Conservation (phyloP, 2,329 filamentous ascomycete genomes). For the Zelopaecilomyces penicillatus region DNA sequence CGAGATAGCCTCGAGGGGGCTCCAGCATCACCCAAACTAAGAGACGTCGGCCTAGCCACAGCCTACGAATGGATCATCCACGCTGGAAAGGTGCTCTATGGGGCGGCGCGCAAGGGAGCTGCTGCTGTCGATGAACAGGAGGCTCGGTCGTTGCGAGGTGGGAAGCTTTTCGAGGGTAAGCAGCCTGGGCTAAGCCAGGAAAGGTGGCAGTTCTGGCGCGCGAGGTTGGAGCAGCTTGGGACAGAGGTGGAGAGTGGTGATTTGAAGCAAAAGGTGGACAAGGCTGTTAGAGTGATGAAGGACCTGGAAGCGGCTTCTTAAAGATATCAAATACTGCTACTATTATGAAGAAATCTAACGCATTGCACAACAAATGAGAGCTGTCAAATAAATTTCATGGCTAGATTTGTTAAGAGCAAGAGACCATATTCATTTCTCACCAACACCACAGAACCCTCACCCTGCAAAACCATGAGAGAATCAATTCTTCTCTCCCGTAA, state of each 20-base stretch:
- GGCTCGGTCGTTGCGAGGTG: constrained; percentile 13
- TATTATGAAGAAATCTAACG: too few species aligned
- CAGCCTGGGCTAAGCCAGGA: constrained; percentile 16
- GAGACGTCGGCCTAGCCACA: constrained; percentile 14
- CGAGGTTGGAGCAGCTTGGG: constrained; percentile 17
- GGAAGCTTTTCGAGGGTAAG: constrained; percentile 12
- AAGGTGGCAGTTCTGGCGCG: constrained; percentile 24
- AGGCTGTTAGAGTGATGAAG: constrained; percentile 15
- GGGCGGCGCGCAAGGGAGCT: constrained; percentile 7
- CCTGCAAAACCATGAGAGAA: too few species aligned
- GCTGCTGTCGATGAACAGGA: constrained; percentile 14
- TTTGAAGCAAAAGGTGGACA: constrained; percentile 14
- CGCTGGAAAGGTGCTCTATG: constrained; percentile 18
- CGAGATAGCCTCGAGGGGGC: constrained; percentile 22
- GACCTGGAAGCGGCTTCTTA: constrained; percentile 9
- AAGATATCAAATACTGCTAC: too few species aligned
- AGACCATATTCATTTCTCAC: too few species aligned
- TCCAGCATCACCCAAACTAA: constrained; percentile 8
- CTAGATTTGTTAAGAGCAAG: too few species aligned
- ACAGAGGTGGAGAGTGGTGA: constrained; percentile 10
- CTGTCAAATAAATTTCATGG: too few species aligned
- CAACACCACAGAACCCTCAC: too few species aligned
- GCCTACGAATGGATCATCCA: constrained; percentile 22
- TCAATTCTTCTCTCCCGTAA: too few species aligned
- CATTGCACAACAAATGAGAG: too few species aligned